A percentile compares a stretch with the other conserved stretches of the same genome.
Conservation (phyloP, 345 rosid species). For the Kernera saxatilis region DNA sequence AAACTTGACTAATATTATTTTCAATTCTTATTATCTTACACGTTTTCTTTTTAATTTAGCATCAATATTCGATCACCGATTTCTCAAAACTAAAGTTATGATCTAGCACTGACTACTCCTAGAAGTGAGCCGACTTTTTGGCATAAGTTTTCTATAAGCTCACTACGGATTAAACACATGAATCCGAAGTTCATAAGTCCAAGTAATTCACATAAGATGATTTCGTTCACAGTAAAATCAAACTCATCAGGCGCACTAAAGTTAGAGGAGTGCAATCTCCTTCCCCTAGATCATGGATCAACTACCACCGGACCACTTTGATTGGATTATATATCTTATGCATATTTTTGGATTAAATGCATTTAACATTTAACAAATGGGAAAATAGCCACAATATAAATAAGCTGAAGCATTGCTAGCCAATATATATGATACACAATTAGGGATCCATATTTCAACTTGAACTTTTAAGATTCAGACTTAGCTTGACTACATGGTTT, state of each 20-base stretch:
- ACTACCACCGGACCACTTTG: too few relatives aligned
- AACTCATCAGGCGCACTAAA: too few relatives aligned
- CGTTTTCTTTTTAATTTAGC: background rate
- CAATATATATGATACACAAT: background rate
- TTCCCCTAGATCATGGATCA: too few relatives aligned
- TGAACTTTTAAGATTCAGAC: background rate
- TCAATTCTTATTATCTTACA: background rate
- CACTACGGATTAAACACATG: too few relatives aligned
- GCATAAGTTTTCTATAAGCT: too few relatives aligned
- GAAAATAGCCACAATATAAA: background rate
- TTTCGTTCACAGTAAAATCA: background rate
- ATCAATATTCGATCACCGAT: background rate
- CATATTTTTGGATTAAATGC: background rate
- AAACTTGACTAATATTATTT: slow-evolving; percentile 6
- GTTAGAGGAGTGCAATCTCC: too few relatives aligned
- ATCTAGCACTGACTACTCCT: too few relatives aligned
- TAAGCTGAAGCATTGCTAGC: background rate
- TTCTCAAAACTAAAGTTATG: background rate
- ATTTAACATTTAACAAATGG: background rate
- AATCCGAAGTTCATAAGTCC: too few relatives aligned
- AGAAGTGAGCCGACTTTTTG: too few relatives aligned
- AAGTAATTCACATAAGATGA: background rate
- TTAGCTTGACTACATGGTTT: background rate
- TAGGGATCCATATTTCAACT: background rate
- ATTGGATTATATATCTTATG: too few relatives aligned